Evolutionary conservation across 768 basidiomycete genomes (phyloP), one percentile per base, ranked within the genome.

Genomic region (Naganishia vaughanmartiniae): DNA sequence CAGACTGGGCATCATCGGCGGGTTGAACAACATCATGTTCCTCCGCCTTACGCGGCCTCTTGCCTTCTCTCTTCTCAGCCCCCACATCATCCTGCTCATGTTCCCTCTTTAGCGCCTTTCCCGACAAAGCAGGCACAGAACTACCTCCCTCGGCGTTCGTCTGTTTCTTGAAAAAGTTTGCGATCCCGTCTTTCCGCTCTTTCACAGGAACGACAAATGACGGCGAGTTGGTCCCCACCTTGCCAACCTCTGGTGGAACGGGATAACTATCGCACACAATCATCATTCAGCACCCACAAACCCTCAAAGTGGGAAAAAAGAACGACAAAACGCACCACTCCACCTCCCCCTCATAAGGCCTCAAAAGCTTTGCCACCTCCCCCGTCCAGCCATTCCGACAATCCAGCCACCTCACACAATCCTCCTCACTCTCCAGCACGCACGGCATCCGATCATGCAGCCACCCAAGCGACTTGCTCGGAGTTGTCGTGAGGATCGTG

Each of bases 231-330:
- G 83, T 87, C 10, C 92, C 91, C 4, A 97, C 90, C 81, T 90
- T 94, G 0, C 93, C 94, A 0, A 96, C 88, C 83, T 96, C 94
- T 73, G 87, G 87, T 0, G 91, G 91, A 0, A 96, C 94, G 69
- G 86, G 87, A 77, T 94, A 96, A 76, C 93, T 94, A 72, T 2
- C 46, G 21, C 66, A 14, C 28, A 66, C 15, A 14, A 53, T 7
- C 39, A 42, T 24, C 0, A 54, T 55, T n/a, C 21, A 51, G 46
- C 1, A 30, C n/a, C n/a, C 14, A 26, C 14, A 11, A 12, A 58
- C 31, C 36, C n/a, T 28, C 7, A 19, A 7, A 24, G 24, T 17
- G 54, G 14, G 55, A n/a, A 34, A 54, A 42, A 48, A 12, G 42
- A 33, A 21, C 42, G n/a, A n/a, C n/a, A n/a, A n/a, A 17, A 82